Conservation (phyloP, 768 basidiomycete genomes). For the Tricholoma hemisulphureum region DNA sequence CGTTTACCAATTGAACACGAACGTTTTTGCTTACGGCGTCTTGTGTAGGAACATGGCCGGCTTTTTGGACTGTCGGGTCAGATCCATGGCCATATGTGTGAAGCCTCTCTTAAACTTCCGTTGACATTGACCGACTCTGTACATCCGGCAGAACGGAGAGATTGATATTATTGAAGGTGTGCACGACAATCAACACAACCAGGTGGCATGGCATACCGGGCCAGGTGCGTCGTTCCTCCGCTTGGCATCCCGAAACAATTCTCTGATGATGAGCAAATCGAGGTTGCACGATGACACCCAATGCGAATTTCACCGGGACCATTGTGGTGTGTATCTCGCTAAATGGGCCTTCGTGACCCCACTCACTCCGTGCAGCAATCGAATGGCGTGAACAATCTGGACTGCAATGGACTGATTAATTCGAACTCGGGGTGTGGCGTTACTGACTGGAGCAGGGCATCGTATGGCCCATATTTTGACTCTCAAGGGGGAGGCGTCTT, state of each 20-base stretch:
- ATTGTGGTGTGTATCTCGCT: conserved; percentile 49
- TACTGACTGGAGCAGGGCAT: conserved; percentile 75
- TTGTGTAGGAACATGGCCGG: conserved; percentile 72
- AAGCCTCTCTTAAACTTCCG: conserved; percentile 7
- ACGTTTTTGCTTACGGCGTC: not conserved
- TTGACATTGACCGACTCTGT: conserved; percentile 8
- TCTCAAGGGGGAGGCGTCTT: conserved; percentile 79
- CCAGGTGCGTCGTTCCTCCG: conserved; percentile 42
- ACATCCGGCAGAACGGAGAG: conserved; percentile 59
- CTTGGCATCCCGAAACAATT: not conserved
- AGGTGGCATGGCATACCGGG: conserved; percentile 78
- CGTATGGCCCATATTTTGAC: conserved; percentile 83
- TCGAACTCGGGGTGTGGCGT: conserved; percentile 75
- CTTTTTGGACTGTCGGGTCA: conserved; percentile 69
- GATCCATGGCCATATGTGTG: conserved; percentile 65
- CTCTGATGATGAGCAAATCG: conserved; percentile 5
- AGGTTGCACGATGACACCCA: conserved; percentile 61
- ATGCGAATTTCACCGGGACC: conserved; percentile 59
- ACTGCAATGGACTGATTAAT: conserved; percentile 53
- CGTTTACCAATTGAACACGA: not conserved
- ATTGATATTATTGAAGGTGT: conserved; percentile 86
- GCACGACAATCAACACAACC: conserved; percentile 81
- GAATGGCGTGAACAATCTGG: conserved; percentile 49
- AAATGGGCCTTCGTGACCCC: not conserved
- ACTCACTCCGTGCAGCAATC: conserved; percentile 33